Evolutionary conservation across 345 rosid species (phyloP).

Genomic region (Balakata baccata): DNA sequence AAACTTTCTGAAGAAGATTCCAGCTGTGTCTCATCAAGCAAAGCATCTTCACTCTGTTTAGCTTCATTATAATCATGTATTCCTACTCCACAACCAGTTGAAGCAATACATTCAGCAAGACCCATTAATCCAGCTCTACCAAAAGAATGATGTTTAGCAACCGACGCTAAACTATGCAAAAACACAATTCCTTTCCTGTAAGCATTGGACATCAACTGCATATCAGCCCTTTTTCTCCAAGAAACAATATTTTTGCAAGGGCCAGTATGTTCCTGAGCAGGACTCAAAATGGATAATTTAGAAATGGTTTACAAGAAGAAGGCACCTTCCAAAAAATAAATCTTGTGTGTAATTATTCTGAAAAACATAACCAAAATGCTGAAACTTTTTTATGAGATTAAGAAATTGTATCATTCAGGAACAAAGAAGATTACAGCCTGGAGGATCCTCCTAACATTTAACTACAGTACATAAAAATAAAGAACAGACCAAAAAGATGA

Average conservation of each 20-base stretch:
- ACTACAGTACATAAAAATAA: not conserved
- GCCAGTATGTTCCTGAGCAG: not conserved
- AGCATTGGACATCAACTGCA: constrained; percentile 22
- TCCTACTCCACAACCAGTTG: constrained; percentile 50
- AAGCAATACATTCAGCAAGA: constrained; percentile 72
- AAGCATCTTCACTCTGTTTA: constrained; percentile 26
- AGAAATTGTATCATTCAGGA: not conserved
- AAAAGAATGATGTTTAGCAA: constrained; percentile 65
- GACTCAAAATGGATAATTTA: not conserved
- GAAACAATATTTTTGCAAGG: not conserved
- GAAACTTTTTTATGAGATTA: not conserved
- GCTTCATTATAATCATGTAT: constrained; percentile 24
- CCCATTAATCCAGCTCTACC: constrained; percentile 91
- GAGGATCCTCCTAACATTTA: not conserved
- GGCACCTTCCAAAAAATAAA: not conserved
- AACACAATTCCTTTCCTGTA: constrained; percentile 56
- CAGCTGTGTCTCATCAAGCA: constrained; percentile 22
- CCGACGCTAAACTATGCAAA: constrained; percentile 61
- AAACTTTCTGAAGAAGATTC: constrained; percentile 30
- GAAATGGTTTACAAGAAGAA: not conserved
- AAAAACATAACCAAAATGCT: not conserved
- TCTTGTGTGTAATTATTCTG: not conserved
- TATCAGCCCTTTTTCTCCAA: constrained; percentile 8
- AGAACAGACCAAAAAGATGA: not conserved
- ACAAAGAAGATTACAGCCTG: not conserved